Base-by-base conservation (phyloP, 140 eudicot species). In the Ambrosia hybrid region DNA sequence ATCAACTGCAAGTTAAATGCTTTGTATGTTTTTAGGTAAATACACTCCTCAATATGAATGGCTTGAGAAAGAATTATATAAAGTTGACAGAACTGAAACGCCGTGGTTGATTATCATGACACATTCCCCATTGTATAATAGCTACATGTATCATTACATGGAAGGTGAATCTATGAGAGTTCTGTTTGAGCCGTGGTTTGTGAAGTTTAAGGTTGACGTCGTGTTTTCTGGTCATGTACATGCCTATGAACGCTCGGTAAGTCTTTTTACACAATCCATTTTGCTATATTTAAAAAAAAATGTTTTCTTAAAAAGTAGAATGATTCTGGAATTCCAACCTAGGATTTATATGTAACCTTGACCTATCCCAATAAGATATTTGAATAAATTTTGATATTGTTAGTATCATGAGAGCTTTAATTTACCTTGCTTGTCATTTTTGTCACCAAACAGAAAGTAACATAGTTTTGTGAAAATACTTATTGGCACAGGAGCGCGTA, bases 101-200 rank as follows among this genome's bases (percentile, higher is more conserved):
- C 97, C 97, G 56, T 90, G 97, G 97, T 70, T 90, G 80, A 85
- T 90, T 57, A 89, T 87, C 57, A 76, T 87, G 69, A 15, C 77
- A 65, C 92, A 90, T 81, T 65, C 92, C 1, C 95, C 97, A 7
- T 72, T 77, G 81, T 90, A 90, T 51, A 90, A 87, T 72, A 90
- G 91, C 79, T 81, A 87, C 39, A 73, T 77, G 68, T 83, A 83
- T 72, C 97, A 90, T 45, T 90, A 87, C 60, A 85, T 90, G 97
- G 97, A 90, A 78, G 95, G 97, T n/a, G 95, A 90, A 80, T 75
- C 90, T 67, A 87, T 90, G 97, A 85, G 97, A 71, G 89, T 87
- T 4, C 8, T 71, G 71, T 90, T 78, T 14, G 97, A 90, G 77
- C 74, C 83, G 0, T 90, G 91, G 92, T 87, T 90, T 71, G 92